phyloP scores from a whole-genome alignment of 1,139 yeast species.

The Debaryomyces fabryi region DNA sequence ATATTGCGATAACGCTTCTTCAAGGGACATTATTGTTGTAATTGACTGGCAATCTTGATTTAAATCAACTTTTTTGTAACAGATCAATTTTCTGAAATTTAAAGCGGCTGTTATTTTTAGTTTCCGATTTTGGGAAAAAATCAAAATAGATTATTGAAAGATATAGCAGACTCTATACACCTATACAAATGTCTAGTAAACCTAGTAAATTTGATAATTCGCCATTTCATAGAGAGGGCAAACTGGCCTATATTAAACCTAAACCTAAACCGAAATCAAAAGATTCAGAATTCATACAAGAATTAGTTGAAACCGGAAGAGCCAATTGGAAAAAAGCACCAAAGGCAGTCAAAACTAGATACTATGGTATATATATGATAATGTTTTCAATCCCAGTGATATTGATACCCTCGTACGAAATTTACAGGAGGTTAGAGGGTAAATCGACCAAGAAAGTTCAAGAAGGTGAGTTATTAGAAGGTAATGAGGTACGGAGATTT shows the following conservation, averaged over 20 bases:
- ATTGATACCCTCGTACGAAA: slow-evolving; percentile 37
- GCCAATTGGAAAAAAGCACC: slow-evolving; percentile 54
- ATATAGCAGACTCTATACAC: not conserved
- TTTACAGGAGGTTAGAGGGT: slow-evolving; percentile 44
- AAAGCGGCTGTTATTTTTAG: slow-evolving; percentile 3
- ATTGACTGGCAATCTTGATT: slow-evolving; percentile 13
- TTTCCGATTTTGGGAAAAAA: slow-evolving; percentile 4
- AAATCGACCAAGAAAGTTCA: slow-evolving; percentile 45
- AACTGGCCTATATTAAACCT: slow-evolving; percentile 12
- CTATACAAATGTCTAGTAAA: slow-evolving; percentile 10
- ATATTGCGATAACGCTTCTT: slow-evolving; percentile 12
- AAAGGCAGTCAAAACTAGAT: slow-evolving; percentile 38
- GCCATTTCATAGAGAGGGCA: slow-evolving; percentile 37
- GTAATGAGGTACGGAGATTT: slow-evolving; percentile 36
- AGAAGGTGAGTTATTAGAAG: slow-evolving; percentile 44
- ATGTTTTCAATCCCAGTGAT: slow-evolving; percentile 44
- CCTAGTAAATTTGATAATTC: slow-evolving; percentile 26
- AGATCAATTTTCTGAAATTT: slow-evolving; percentile 1
- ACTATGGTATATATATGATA: slow-evolving; percentile 43
- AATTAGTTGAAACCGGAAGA: slow-evolving; percentile 41
- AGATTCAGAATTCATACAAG: slow-evolving; percentile 37
- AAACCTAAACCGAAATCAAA: slow-evolving; percentile 21
- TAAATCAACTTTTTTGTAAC: slow-evolving; percentile 3
- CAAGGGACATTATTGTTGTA: slow-evolving; percentile 15
- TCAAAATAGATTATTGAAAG: not conserved